Evolutionary conservation across 139 green algal species (phyloP).

Genomic region (Protoeuglena noctilucae): DNA sequence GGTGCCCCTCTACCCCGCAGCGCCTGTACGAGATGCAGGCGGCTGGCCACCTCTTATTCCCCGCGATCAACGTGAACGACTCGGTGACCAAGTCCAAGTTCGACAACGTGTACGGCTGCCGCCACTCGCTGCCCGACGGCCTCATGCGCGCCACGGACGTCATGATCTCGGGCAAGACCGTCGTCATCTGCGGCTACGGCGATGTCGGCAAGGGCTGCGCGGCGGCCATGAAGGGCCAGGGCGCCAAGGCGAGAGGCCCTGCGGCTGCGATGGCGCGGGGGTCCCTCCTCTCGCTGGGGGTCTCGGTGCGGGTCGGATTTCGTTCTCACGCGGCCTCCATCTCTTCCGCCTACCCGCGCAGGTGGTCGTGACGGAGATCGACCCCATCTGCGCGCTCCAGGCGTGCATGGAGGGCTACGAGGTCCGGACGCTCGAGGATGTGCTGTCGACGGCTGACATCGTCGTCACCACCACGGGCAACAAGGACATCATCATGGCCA

Average conservation of each 20-base stretch:
- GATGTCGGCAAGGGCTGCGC: slow-evolving; percentile 98
- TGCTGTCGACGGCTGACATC: slow-evolving; percentile 73
- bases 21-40: slow-evolving; percentile 96
- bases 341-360: too few species aligned
- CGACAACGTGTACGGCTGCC: slow-evolving; percentile 99
- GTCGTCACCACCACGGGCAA: slow-evolving; percentile 99
- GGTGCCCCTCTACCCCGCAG: too few species aligned
- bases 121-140: slow-evolving; percentile 96
- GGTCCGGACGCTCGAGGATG: slow-evolving; percentile 72
- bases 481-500: slow-evolving; percentile 79
- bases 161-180: slow-evolving; percentile 70
- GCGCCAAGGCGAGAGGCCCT: too few species aligned
- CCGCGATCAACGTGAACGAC: slow-evolving; percentile 99
- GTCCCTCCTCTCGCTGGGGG: too few species aligned
- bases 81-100: slow-evolving; percentile 99
- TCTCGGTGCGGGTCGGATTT: too few species aligned
- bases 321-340: too few species aligned
- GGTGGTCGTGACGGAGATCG: slow-evolving; percentile 87
- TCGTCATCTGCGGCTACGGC: slow-evolving; percentile 82
- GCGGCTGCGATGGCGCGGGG: too few species aligned
- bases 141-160: slow-evolving; percentile 99
- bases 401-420: slow-evolving; percentile 89
- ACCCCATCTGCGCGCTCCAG: slow-evolving; percentile 98
- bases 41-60: slow-evolving; percentile 81
- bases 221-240: slow-evolving; percentile 87